Percentiles rank a stretch among this genome's conserved stretches.
Evolutionary conservation across 2,329 filamentous ascomycete genomes (phyloP).

Genomic region (Furcasterigmium furcatum): DNA sequence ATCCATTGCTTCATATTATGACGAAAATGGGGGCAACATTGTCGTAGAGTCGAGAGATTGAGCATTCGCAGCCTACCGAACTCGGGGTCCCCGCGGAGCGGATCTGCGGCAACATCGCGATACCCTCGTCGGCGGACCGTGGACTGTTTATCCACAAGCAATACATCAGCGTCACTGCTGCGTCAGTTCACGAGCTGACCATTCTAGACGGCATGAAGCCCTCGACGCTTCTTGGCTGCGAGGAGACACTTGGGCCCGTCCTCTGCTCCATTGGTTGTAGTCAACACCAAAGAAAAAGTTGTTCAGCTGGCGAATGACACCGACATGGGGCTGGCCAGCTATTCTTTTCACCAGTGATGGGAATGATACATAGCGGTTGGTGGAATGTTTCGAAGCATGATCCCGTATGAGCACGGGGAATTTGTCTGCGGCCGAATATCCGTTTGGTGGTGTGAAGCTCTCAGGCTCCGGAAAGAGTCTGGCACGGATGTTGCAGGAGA

Average conservation of each 20-base stretch:
- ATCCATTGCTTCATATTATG: too few species aligned
- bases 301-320: slow-evolving; percentile 63
- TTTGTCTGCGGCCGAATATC: slow-evolving; percentile 34
- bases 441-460: slow-evolving; percentile 46
- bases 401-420: slow-evolving; percentile 55
- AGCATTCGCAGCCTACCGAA: too few species aligned
- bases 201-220: slow-evolving; percentile 65
- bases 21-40: too few species aligned
- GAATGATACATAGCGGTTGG: slow-evolving; percentile 34
- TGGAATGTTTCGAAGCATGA: slow-evolving; percentile 59
- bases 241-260: slow-evolving; percentile 76
- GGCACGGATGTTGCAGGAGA: slow-evolving; percentile 44
- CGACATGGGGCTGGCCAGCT: slow-evolving; percentile 72
- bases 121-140: too few species aligned
- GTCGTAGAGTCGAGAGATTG: too few species aligned
- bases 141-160: too few species aligned
- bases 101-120: too few species aligned
- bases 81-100: too few species aligned
- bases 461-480: slow-evolving; percentile 42
- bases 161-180: too few species aligned
- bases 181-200: slow-evolving; percentile 58
- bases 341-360: slow-evolving; percentile 62
- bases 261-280: slow-evolving; percentile 72
- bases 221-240: slow-evolving; percentile 63
- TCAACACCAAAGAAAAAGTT: slow-evolving; percentile 69